phyloP scores from a whole-genome alignment of 805 yeast species.

The Lipomyces chichibuensis region DNA sequence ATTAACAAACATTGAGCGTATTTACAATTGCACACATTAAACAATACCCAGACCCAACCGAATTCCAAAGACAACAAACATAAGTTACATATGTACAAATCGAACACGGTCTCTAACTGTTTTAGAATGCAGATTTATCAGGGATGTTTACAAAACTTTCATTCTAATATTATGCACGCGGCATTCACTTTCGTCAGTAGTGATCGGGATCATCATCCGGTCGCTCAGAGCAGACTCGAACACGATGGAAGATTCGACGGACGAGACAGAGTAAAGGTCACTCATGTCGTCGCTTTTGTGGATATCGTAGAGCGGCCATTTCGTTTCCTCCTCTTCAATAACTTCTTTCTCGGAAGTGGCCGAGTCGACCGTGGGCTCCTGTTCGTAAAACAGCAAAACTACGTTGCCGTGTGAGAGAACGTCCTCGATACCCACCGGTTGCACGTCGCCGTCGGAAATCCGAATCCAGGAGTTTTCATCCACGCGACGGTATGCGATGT shows the following conservation, averaged over 20 bases:
- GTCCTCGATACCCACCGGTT: conserved; percentile 75
- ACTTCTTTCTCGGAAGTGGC: not conserved
- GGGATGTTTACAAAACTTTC: not conserved
- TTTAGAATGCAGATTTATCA: not conserved
- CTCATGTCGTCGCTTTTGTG: conserved; percentile 8
- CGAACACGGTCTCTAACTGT: not conserved
- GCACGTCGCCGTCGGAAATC: conserved; percentile 85
- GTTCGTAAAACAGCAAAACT: conserved; percentile 84
- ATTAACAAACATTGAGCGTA: not conserved
- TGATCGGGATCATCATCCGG: conserved; percentile 4
- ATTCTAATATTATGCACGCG: not conserved
- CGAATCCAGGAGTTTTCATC: conserved; percentile 92
- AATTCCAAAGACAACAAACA: not conserved
- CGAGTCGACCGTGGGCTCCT: not conserved
- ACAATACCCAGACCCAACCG: not conserved
- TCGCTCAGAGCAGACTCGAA: not conserved
- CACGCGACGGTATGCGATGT: conserved; percentile 76
- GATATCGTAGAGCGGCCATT: conserved; percentile 9
- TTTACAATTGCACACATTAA: not conserved
- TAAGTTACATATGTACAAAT: not conserved
- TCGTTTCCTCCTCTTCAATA: conserved; percentile 7
- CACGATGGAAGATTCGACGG: not conserved
- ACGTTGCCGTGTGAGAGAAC: conserved; percentile 83
- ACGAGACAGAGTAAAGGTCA: conserved; percentile 7
- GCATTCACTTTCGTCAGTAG: not conserved